Base-by-base conservation (phyloP, 129 eudicot genomes). In the Chrysanthemum lavandulifolium region DNA sequence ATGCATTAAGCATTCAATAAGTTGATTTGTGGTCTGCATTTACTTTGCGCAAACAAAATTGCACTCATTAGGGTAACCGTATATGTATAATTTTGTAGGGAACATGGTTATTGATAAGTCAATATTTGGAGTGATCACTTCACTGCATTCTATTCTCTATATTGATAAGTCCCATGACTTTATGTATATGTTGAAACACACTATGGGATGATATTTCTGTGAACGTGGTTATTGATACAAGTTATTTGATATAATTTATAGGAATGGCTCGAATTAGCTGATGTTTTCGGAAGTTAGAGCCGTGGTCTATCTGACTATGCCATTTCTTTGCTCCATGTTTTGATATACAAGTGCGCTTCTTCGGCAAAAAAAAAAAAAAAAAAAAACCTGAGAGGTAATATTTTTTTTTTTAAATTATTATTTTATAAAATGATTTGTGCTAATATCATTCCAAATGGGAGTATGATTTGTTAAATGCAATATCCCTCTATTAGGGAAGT, bases 401-500 rank as follows among this genome's bases (percentile, higher is more conserved):
- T 33, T 5, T 33, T 33, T 3, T 0, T 33, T 31, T n/a, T n/a
- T n/a, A n/a, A 29, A 29, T 2, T 9, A 8, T 8, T 6, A 21
- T 21, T 21, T 21, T 21, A 21, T 9, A 6, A 68, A 49, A 25
- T 9, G 25, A 21, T 16, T 6, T 15, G 29, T 40, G 52, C 15
- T 60, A 72, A 60, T 33, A 59, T 25, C 3, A 45, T 56, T 66
- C 31, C 36, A 48, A 76, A 68, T 16, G 54, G 69, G 74, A 76
- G 98, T 66, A 96, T 93, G 54, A 93, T 89, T 58, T 93, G 98
- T 82, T 97, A 93, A 81, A 93, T 93, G 97, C 92, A 90, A 74
- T 89, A 87, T 36, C 43, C 5, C 6, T 36, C 43, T 36, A 6
- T 4, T 5, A 5, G 43, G 43, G 1, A 6, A 36, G 43, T 36